Conservation (phyloP, 805 yeast species). For the Ogataea thermomethanolica region DNA sequence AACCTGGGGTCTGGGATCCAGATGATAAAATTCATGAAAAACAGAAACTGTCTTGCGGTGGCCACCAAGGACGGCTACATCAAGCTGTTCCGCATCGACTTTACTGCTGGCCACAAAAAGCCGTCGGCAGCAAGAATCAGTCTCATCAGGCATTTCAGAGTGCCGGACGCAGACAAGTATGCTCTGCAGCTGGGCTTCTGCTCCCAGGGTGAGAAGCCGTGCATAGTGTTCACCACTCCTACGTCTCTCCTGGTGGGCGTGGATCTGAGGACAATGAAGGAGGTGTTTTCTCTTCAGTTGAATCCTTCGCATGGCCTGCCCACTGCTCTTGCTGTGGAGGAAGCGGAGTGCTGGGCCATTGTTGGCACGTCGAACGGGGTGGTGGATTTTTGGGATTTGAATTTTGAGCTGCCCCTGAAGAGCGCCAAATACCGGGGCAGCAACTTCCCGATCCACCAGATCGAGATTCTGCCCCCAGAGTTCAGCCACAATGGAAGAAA, state of each 20-base stretch:
- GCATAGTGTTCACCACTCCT: constrained; percentile 51
- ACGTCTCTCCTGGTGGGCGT: constrained; percentile 46
- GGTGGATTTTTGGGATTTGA: constrained; percentile 75
- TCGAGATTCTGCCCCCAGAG: constrained; percentile 43
- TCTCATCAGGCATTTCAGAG: constrained; percentile 39
- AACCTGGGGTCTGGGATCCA: constrained; percentile 50
- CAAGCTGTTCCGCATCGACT: constrained; percentile 39
- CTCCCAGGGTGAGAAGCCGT: constrained; percentile 37
- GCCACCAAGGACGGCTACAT: constrained; percentile 46
- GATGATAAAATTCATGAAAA: constrained; percentile 47
- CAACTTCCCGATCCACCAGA: constrained; percentile 44
- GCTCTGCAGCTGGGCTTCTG: constrained; percentile 44
- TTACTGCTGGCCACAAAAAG: constrained; percentile 18
- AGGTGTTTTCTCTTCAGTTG: constrained; percentile 41
- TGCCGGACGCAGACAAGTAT: constrained; percentile 36
- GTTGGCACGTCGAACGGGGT: constrained; percentile 75
- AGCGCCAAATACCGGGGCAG: constrained; percentile 53
- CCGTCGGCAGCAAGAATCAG: constrained; percentile 22
- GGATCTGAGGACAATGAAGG: constrained; percentile 57
- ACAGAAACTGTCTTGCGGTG: constrained; percentile 57
- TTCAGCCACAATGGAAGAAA: constrained; percentile 33
- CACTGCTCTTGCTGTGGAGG: constrained; percentile 55
- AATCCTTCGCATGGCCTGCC: constrained; percentile 66
- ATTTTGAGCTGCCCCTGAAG: constrained; percentile 59
- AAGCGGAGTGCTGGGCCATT: constrained; percentile 55